A percentile compares a stretch with the other conserved stretches of the same genome.
Conservation (phyloP, 2,329 filamentous ascomycete genomes). For the Monascus ruber region DNA sequence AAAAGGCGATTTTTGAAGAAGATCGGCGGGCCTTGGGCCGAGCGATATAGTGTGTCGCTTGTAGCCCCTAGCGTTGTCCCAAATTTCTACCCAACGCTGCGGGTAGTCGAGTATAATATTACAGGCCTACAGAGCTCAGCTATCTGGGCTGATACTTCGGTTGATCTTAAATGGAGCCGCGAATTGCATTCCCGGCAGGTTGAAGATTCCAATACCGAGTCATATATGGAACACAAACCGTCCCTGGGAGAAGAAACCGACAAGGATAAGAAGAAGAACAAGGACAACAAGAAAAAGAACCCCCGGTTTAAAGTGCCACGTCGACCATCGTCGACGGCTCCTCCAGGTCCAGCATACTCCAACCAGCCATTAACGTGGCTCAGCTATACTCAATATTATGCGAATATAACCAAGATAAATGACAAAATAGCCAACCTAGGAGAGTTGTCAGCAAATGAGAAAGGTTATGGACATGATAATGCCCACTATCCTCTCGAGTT, state of each 20-base stretch:
- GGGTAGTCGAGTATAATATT: constrained; percentile 93
- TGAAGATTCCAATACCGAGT: too few relatives aligned
- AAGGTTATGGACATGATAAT: constrained; percentile 1
- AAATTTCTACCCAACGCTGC: constrained; percentile 78
- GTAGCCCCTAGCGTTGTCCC: constrained; percentile 83
- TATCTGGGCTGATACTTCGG: constrained; percentile 7
- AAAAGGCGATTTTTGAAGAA: constrained; percentile 48
- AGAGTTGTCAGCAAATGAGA: constrained; percentile 46
- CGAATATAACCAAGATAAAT: constrained; percentile 86
- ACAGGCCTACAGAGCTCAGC: constrained; percentile 44
- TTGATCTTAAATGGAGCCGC: too few relatives aligned
- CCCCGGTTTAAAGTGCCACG: constrained; percentile 56
- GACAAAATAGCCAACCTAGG: constrained; percentile 42
- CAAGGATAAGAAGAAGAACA: constrained; percentile 35
- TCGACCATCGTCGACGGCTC: constrained; percentile 58
- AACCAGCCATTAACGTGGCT: constrained; percentile 68
- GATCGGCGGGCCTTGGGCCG: constrained; percentile 70
- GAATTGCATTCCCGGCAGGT: too few relatives aligned
- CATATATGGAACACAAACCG: too few relatives aligned
- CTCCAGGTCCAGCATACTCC: constrained; percentile 82
- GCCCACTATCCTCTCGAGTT: constrained; percentile 52
- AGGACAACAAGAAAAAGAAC: constrained; percentile 39
- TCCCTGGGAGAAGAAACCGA: constrained; percentile 5
- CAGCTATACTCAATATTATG: constrained; percentile 82
- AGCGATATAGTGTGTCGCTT: constrained; percentile 71